Evolutionary conservation across 129 eudicot species (phyloP).

Genomic region (Escallonia rubra): DNA sequence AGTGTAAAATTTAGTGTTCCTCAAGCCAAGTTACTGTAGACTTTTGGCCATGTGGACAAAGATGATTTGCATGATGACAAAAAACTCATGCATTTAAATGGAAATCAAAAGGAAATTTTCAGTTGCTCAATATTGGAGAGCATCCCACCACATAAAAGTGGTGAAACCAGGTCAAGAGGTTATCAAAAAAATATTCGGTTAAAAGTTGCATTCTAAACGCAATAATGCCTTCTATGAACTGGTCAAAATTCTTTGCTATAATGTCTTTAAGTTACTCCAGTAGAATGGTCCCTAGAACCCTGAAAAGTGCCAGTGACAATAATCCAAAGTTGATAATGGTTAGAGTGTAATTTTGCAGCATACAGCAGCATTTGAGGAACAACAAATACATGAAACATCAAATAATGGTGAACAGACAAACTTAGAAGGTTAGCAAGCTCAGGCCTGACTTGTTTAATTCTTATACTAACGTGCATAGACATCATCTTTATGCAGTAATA

Average conservation of each 20-base stretch:
- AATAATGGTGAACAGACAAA: slow-evolving; percentile 20
- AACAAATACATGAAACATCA: slow-evolving; percentile 33
- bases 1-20: no score
- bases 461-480: not conserved
- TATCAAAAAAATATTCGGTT: not conserved
- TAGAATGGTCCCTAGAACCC: not conserved
- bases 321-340: slow-evolving; percentile 11
- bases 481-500: not conserved
- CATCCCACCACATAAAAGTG: no score
- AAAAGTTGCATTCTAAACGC: not conserved
- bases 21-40: no score
- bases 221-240: not conserved
- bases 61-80: no score
- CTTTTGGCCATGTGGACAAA: no score
- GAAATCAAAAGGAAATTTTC: no score
- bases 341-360: slow-evolving; percentile 36
- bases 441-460: not conserved
- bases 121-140: no score
- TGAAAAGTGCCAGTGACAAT: not conserved
- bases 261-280: not conserved
- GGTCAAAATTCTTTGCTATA: not conserved
- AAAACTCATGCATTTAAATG: no score
- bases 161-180: not conserved
- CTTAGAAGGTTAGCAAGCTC: slow-evolving; percentile 34
- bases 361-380: slow-evolving; percentile 22